Evolutionary conservation across 2,329 filamentous ascomycete genomes (phyloP).

Genomic region (Aureobasidium melanogenum): DNA sequence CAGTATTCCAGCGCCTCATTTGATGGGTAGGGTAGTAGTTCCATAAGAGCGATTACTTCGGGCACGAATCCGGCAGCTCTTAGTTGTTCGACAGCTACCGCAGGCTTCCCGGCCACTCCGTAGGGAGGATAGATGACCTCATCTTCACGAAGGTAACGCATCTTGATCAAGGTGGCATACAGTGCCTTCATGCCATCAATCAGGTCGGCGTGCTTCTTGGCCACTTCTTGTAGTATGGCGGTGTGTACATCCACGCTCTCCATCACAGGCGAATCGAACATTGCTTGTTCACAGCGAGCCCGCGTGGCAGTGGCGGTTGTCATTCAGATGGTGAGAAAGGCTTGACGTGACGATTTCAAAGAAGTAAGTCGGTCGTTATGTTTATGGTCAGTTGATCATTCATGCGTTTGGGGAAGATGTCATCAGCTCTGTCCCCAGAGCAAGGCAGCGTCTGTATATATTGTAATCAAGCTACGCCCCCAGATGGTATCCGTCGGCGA

Average conservation of each 20-base stretch:
- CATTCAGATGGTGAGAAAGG: background rate
- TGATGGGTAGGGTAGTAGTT: conserved; percentile 9
- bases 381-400: background rate
- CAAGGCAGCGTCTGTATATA: background rate
- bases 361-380: background rate
- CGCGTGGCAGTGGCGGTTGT: background rate
- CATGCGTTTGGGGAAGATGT: background rate
- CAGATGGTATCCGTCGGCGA: too few species aligned
- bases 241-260: background rate
- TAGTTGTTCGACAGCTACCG: background rate
- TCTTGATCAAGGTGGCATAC: conserved; percentile 6
- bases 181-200: background rate
- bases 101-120: background rate
- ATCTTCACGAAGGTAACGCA: conserved; percentile 7
- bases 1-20: conserved; percentile 2
- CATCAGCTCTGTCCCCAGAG: background rate
- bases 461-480: background rate
- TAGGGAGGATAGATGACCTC: conserved; percentile 10
- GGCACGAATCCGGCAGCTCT: background rate
- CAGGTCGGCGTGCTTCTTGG: conserved; percentile 5
- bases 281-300: background rate
- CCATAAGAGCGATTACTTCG: conserved; percentile 8
- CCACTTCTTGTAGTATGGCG: background rate
- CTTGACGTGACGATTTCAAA: background rate
- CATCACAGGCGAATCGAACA: conserved; percentile 1